A percentile compares a stretch with the other conserved stretches of the same genome.
Evolutionary conservation across 108 stramenopile genomes (phyloP).

Genomic region (Cylindrotheca fusiformis): DNA sequence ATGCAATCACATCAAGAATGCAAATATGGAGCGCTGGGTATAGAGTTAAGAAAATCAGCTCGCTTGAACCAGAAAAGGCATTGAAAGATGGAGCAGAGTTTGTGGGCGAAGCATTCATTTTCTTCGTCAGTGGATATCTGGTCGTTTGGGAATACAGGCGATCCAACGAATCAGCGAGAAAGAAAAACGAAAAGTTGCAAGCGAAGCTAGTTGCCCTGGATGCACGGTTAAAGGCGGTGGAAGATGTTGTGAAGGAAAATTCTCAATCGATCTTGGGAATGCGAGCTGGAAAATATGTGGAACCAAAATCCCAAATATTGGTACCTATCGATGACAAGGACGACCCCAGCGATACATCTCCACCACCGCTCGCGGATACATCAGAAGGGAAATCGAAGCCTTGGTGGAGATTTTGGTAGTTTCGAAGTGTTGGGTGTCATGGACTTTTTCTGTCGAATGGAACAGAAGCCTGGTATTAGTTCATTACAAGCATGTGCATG

Average conservation of each 20-base stretch:
- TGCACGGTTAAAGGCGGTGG: constrained; percentile 64
- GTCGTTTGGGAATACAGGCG: constrained; percentile 77
- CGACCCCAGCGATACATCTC: not conserved
- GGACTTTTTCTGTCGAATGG: not conserved
- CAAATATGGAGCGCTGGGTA: constrained; percentile 85
- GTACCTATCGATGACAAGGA: constrained; percentile 42
- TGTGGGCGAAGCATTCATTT: constrained; percentile 74
- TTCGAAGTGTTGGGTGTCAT: not conserved
- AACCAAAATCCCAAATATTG: constrained; percentile 33
- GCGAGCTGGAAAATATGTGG: constrained; percentile 33
- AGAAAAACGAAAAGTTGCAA: constrained; percentile 61
- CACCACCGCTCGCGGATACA: not conserved
- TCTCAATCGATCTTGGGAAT: constrained; percentile 32
- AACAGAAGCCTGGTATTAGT: too few species aligned
- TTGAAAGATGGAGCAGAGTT: constrained; percentile 77
- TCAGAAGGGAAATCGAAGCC: not conserved
- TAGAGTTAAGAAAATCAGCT: constrained; percentile 62
- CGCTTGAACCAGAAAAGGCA: constrained; percentile 69
- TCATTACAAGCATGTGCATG: too few species aligned
- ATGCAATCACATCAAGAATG: constrained; percentile 71
- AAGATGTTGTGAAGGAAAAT: constrained; percentile 32
- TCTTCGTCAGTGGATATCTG: constrained; percentile 47
- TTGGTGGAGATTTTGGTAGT: constrained; percentile 17
- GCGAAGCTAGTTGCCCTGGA: constrained; percentile 69
- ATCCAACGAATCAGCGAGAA: constrained; percentile 44